phyloP scores from a whole-genome alignment of 2,329 filamentous ascomycete genomes.

The Trichoderma sp. region DNA sequence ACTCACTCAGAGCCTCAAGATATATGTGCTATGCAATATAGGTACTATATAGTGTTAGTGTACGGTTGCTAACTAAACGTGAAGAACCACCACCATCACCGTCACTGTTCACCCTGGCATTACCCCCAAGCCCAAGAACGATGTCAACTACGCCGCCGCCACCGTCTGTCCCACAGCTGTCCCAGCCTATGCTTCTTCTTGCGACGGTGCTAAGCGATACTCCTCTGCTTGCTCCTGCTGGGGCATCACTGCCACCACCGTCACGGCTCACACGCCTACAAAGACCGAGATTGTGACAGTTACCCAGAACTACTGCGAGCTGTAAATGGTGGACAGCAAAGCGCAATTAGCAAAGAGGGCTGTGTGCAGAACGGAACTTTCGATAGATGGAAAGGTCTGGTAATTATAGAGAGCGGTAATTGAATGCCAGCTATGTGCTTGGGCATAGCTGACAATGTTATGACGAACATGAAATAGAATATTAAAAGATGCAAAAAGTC shows the following conservation, averaged over 20 bases:
- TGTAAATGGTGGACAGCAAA: constrained; percentile 31
- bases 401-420: neutral
- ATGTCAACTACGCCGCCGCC: constrained; percentile 39
- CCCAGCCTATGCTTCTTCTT: constrained; percentile 48
- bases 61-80: neutral
- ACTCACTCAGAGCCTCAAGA: neutral
- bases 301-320: constrained; percentile 48
- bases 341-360: neutral
- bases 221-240: constrained; percentile 51
- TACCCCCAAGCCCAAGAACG: constrained; percentile 36
- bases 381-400: neutral
- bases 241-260: constrained; percentile 47
- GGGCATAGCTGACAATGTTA: neutral
- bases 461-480: constrained; percentile 4
- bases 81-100: constrained; percentile 45
- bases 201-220: constrained; percentile 41
- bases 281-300: constrained; percentile 48
- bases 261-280: constrained; percentile 46
- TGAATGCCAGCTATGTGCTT: neutral
- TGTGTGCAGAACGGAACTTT: neutral
- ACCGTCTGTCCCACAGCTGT: constrained; percentile 41
- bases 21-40: neutral
- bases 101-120: constrained; percentile 43
- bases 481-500: neutral
- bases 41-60: neutral